These are phyloP conservation scores for Trametes sanguinea DNA, from an alignment of 768 basidiomycete species.

Conservation along the genomic window DNA sequence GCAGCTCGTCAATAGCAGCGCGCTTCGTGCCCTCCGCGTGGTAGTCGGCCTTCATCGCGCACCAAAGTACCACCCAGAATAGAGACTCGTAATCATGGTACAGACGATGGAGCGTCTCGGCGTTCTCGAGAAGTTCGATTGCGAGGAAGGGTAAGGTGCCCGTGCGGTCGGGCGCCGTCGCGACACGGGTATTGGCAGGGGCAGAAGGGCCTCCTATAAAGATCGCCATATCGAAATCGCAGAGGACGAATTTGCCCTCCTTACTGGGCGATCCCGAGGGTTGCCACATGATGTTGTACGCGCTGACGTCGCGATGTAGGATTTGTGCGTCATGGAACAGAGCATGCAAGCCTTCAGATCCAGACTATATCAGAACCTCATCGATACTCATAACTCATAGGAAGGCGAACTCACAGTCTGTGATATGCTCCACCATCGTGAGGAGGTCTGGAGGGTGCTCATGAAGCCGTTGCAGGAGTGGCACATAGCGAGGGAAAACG, in stretches of 20 bases:
- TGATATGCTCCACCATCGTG: not conserved
- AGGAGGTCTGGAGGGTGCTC: not conserved
- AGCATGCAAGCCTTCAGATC: not conserved
- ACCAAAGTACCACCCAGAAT: not conserved
- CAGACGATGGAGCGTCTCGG: not conserved
- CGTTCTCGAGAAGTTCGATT: not conserved
- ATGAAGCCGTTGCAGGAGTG: too few species aligned
- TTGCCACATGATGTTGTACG: not conserved
- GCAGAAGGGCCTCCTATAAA: not conserved
- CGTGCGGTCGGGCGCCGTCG: not conserved
- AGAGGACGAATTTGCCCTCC: not conserved
- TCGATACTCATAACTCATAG: not conserved
- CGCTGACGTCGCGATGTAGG: not conserved
- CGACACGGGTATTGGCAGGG: not conserved
- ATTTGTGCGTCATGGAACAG: not conserved
- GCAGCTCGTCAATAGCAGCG: too few species aligned
- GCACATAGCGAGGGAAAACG: too few species aligned
- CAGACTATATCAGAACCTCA: not conserved
- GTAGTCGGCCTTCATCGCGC: not conserved
- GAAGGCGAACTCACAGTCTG: not conserved
- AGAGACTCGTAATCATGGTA: not conserved
- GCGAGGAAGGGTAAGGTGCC: not conserved
- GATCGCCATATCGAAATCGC: not conserved
- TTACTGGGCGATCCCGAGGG: too few species aligned
- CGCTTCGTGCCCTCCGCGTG: too few species aligned